These are phyloP conservation scores for Neonectria magnoliae DNA, from an alignment of 2,329 filamentous ascomycete species.

Conservation along the genomic window DNA sequence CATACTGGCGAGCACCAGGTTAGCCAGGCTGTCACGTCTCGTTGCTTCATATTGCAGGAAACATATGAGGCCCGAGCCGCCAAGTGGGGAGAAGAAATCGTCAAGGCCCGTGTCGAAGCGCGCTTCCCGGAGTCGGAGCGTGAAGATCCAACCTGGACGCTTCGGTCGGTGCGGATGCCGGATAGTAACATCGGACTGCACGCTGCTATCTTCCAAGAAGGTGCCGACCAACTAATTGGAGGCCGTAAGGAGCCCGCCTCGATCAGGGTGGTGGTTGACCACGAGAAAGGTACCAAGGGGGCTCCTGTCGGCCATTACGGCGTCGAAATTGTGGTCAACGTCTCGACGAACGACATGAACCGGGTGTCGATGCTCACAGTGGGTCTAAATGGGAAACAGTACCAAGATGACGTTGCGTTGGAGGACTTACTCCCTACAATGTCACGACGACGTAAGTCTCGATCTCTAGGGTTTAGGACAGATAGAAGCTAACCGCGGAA, in stretches of 20 bases:
- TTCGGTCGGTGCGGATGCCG: constrained; percentile 73
- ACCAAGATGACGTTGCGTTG: constrained; percentile 76
- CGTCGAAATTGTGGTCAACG: constrained; percentile 75
- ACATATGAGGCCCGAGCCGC: constrained; percentile 80
- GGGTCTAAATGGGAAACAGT: constrained; percentile 76
- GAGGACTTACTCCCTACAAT: constrained; percentile 80
- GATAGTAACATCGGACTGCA: constrained; percentile 69
- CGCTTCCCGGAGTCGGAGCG: constrained; percentile 86
- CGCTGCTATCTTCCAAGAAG: constrained; percentile 78
- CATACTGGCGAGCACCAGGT: constrained; percentile 55
- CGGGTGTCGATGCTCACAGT: constrained; percentile 61
- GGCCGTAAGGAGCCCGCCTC: constrained; percentile 74
- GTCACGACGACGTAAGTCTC: constrained; percentile 73
- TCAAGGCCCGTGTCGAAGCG: constrained; percentile 86
- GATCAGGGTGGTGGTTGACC: constrained; percentile 78
- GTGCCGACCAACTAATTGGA: constrained; percentile 68
- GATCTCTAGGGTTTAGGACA: neutral
- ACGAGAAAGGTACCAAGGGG: constrained; percentile 72
- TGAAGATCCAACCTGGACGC: constrained; percentile 82
- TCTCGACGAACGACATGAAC: constrained; percentile 64
- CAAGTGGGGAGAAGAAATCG: constrained; percentile 84
- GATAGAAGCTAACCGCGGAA: constrained; percentile 46
- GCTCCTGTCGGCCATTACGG: constrained; percentile 74
- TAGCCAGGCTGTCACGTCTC: constrained; percentile 64
- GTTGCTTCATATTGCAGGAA: constrained; percentile 78